Base-by-base conservation (phyloP, 2,329 filamentous ascomycete species). In the Colletotrichum sp. region DNA sequence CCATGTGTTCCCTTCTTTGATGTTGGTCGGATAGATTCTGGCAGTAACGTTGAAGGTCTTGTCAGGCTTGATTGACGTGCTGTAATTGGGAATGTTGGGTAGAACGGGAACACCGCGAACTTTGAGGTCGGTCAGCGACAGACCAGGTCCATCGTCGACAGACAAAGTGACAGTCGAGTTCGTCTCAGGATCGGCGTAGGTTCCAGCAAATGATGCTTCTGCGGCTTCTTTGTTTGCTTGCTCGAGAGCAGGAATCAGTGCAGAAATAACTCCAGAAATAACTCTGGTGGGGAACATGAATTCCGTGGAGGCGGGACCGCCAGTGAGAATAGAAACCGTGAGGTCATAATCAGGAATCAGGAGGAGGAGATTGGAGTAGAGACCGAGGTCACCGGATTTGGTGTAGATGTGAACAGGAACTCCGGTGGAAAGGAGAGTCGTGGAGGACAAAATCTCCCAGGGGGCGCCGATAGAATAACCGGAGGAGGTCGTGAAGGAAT, bases 21-120 rank as follows among this genome's bases (percentile, higher is more conserved):
- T 43, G 39, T 70, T 74, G 7, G 71, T 76, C 16, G 74, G 74
- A 43, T 74, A 76, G 21, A 76, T 26, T 5, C 74, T 69, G 16
- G 63, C 71, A 13, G 36, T 74, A 32, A 76, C 9, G 21, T 76
- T 74, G 59, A 28, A 52, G 6, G 69, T 66, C 57, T 75, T 69
- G 9, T 9, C 28, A 3, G 59, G 30, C 13, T 24, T 30, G 24
- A 57, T 48, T 4, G 61, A 59, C 1, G 61, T 39, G 57, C 72
- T 79, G 78, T 81, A 84, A 52, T 73, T 78, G 18, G 78, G 79
- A 39, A 85, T 84, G 68, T 85, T 83, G 73, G 79, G 74, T 0
- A 87, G 78, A 0, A 88, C 82, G 67, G 88, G 83, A 12, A 86
- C 83, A 3, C 84, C 85, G n/a, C 85, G 86, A 34, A 88, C 81